Conservation (phyloP, 202 grass and related monocot species). For the Eragrostis tef region DNA sequence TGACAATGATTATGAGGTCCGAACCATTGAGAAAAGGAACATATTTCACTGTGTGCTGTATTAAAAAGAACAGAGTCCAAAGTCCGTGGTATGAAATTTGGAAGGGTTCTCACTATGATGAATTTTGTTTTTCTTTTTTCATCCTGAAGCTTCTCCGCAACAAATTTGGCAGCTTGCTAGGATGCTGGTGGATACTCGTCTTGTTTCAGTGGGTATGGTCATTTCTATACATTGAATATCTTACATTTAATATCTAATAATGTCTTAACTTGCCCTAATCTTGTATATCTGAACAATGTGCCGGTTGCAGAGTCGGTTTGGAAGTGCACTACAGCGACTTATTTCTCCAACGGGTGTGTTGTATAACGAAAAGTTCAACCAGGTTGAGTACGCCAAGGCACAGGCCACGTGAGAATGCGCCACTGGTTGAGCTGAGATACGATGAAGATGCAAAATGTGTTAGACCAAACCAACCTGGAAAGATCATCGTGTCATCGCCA, state of each 20-base stretch:
- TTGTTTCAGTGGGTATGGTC: slow-evolving; percentile 91
- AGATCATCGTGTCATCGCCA: neutral
- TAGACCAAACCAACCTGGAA: neutral
- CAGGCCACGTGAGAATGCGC: slow-evolving; percentile 54
- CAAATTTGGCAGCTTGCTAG: slow-evolving; percentile 61
- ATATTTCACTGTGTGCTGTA: neutral
- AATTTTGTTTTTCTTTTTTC: slow-evolving; percentile 1
- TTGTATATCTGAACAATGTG: neutral
- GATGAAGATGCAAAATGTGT: neutral
- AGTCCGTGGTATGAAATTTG: neutral
- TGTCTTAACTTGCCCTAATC: slow-evolving; percentile 19
- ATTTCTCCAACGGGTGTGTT: slow-evolving; percentile 68
- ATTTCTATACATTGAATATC: slow-evolving; percentile 14
- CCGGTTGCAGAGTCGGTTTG: slow-evolving; percentile 64
- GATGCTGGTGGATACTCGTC: slow-evolving; percentile 89
- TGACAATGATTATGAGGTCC: neutral
- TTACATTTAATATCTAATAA: neutral
- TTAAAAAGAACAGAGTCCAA: too few relatives aligned
- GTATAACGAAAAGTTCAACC: slow-evolving; percentile 73
- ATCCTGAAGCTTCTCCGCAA: slow-evolving; percentile 57
- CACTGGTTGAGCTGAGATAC: neutral
- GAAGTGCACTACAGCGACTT: slow-evolving; percentile 73
- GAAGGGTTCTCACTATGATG: neutral
- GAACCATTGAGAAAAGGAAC: slow-evolving; percentile 11
- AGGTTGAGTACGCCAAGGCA: slow-evolving; percentile 53